Percentiles rank a stretch among this genome's conserved stretches.
These are phyloP conservation scores for Hypoxylon sp. DNA, from an alignment of 2,329 filamentous ascomycete species.

Conservation along the genomic window DNA sequence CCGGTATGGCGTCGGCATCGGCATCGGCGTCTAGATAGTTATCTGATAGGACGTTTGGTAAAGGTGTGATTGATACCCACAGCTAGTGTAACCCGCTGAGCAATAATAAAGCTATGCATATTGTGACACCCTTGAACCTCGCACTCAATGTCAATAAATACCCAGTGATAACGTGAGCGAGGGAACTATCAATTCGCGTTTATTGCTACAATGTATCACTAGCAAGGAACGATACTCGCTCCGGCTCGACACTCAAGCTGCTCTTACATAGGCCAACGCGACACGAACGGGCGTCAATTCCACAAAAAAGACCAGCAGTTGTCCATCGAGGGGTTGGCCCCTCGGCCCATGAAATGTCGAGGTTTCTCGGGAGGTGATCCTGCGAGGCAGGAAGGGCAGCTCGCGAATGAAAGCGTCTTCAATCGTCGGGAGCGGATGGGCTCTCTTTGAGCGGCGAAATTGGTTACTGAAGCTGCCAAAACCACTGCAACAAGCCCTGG, in stretches of 20 bases:
- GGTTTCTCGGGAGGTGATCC: neutral
- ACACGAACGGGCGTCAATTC: constrained; percentile 7
- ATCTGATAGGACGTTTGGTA: constrained; percentile 24
- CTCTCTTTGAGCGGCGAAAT: neutral
- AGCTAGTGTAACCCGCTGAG: neutral
- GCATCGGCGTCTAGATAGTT: constrained; percentile 36
- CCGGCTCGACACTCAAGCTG: constrained; percentile 20
- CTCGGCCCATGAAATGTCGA: neutral
- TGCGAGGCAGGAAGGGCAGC: neutral
- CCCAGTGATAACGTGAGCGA: constrained; percentile 3
- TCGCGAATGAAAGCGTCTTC: neutral
- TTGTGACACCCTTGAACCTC: neutral
- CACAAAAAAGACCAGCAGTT: constrained; percentile 14
- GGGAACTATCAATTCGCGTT: constrained; percentile 41
- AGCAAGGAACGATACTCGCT: constrained; percentile 34
- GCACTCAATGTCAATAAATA: neutral
- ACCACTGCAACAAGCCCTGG: constrained; percentile 19
- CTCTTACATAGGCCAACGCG: constrained; percentile 32
- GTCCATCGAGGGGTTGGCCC: constrained; percentile 4
- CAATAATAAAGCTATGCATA: neutral
- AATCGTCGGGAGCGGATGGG: neutral
- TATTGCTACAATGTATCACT: constrained; percentile 40
- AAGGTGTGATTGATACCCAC: constrained; percentile 21
- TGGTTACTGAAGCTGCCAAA: constrained; percentile 4
- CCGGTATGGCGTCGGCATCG: constrained; percentile 40